Percentiles rank a stretch among this genome's conserved stretches.
Conservation (phyloP, 1,284 basidiomycete genomes). For the Ustilago nuda region DNA sequence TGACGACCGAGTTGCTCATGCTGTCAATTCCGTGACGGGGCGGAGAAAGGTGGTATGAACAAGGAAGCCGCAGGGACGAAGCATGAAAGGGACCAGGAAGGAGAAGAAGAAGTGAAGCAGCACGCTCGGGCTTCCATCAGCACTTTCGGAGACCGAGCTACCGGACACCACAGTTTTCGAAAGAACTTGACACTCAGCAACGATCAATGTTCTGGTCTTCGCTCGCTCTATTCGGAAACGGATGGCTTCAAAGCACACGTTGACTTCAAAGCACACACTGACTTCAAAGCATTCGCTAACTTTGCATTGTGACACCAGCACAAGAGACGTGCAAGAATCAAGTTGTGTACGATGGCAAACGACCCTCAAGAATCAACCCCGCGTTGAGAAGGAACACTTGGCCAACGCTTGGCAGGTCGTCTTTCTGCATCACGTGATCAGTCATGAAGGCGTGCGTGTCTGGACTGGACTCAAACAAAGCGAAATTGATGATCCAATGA, state of each 20-base stretch:
- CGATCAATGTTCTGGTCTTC: background rate
- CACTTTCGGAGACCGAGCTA: background rate
- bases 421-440: no score
- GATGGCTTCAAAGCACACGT: no score
- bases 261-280: no score
- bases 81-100: no score
- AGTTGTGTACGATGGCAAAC: background rate
- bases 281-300: no score
- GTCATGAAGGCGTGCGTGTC: no score
- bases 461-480: no score
- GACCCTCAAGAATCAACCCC: background rate
- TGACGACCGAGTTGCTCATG: background rate
- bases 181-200: background rate
- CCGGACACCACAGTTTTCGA: background rate
- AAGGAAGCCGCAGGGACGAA: no score
- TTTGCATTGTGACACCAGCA: background rate
- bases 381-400: background rate
- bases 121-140: constrained; percentile 1
- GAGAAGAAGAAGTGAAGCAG: background rate
- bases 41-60: background rate
- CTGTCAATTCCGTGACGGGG: background rate
- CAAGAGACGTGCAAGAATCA: background rate
- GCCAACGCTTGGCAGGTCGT: background rate
- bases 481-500: no score
- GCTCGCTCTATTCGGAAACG: no score